phyloP scores from a whole-genome alignment of 139 green algal genomes.

The Desmodesmus armatus region DNA sequence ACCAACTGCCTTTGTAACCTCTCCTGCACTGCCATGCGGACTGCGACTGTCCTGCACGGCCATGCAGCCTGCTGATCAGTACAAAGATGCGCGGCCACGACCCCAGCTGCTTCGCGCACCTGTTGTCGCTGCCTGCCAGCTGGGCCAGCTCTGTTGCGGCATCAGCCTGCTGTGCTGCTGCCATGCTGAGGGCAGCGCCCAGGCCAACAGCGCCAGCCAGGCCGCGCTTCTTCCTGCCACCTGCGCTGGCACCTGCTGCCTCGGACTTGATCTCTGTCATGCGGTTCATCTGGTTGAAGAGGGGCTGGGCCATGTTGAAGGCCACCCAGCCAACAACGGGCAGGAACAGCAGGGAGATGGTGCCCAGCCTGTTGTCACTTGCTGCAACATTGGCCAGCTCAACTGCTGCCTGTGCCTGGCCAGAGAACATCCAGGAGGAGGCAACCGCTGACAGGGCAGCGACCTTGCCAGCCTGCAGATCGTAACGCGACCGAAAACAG shows the following conservation, averaged over 20 bases:
- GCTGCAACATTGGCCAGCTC: conserved; percentile 83
- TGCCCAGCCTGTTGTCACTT: conserved; percentile 61
- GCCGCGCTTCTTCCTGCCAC: conserved; percentile 35
- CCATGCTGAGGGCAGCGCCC: conserved; percentile 64
- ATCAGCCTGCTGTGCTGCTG: conserved; percentile 62
- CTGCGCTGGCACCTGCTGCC: not conserved
- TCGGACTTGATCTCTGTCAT: conserved; percentile 65
- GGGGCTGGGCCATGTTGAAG: conserved; percentile 80
- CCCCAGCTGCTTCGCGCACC: conserved; percentile 35
- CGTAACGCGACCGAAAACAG: no score
- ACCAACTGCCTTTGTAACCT: no score
- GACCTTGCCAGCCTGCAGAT: conserved; percentile 47
- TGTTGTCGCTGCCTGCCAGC: conserved; percentile 75
- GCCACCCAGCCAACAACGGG: conserved; percentile 78
- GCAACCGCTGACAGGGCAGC: conserved; percentile 48
- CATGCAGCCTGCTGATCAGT: no score
- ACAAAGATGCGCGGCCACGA: no score
- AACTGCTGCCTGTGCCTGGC: conserved; percentile 70
- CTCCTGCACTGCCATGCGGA: no score
- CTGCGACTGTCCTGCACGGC: no score
- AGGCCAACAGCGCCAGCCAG: conserved; percentile 45
- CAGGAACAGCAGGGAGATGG: conserved; percentile 65
- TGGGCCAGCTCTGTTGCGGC: conserved; percentile 72
- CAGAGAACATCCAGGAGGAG: conserved; percentile 50
- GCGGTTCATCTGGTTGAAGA: conserved; percentile 72